phyloP scores from a whole-genome alignment of 768 basidiomycete genomes.

The Podaxis pistillaris region DNA sequence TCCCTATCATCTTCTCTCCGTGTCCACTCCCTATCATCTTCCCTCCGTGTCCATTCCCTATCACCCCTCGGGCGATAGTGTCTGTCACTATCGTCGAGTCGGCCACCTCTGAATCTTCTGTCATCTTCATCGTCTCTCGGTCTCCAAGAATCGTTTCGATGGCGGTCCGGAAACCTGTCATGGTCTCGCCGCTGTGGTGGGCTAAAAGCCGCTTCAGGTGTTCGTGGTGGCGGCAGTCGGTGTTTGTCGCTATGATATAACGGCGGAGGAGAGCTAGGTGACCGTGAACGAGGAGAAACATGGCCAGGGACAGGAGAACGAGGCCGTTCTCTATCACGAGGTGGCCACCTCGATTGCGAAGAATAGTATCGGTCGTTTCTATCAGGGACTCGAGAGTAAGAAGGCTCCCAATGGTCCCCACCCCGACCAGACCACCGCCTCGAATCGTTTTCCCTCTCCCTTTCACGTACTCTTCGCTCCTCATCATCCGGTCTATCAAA shows the following conservation, averaged over 20 bases:
- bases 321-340: constrained; percentile 24
- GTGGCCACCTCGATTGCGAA: constrained; percentile 5
- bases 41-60: constrained; percentile 26
- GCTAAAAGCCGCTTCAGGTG: constrained; percentile 34
- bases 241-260: constrained; percentile 33
- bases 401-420: constrained; percentile 38
- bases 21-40: too few relatives aligned
- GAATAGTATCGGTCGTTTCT: constrained; percentile 13
- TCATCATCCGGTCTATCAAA: constrained; percentile 45
- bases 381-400: constrained; percentile 13
- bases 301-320: constrained; percentile 27
- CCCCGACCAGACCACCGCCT: constrained; percentile 19
- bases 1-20: too few relatives aligned
- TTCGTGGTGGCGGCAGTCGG: constrained; percentile 37
- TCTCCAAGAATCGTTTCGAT: constrained; percentile 20
- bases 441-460: constrained; percentile 31
- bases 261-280: constrained; percentile 11
- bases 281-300: constrained; percentile 24
- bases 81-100: constrained; percentile 19
- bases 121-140: constrained; percentile 29
- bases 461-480: constrained; percentile 32
- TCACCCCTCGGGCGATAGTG: constrained; percentile 27
- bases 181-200: constrained; percentile 35
- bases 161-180: constrained; percentile 29
- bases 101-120: constrained; percentile 26